A percentile compares a stretch with the other conserved stretches of the same genome.
phyloP scores from a whole-genome alignment of 2,329 filamentous ascomycete genomes.

The Sclerotinia glacialis region DNA sequence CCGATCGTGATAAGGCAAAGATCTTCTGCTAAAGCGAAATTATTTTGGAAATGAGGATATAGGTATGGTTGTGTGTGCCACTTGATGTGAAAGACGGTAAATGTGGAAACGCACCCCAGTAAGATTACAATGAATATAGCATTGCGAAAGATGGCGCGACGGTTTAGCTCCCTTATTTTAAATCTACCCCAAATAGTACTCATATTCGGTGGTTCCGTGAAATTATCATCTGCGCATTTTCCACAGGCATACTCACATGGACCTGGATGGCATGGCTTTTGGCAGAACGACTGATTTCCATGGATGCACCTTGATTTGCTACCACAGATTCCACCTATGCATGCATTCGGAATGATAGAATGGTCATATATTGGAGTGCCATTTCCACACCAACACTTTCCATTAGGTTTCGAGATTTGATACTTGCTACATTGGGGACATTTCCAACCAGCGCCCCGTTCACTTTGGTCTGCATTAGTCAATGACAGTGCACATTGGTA shows the following conservation, averaged over 20 bases:
- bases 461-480: neutral
- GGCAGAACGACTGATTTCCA: constrained; percentile 16
- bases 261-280: constrained; percentile 29
- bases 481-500: constrained; percentile 22
- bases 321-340: constrained; percentile 19
- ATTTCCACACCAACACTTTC: constrained; percentile 26
- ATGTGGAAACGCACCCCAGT: neutral
- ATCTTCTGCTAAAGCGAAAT: fast-evolving
- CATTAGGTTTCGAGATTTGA: neutral
- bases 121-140: neutral
- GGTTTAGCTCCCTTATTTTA: neutral
- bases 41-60: constrained; percentile 6
- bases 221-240: neutral
- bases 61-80: constrained; percentile 23
- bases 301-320: constrained; percentile 23
- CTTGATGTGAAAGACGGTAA: constrained; percentile 7
- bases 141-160: neutral
- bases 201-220: neutral
- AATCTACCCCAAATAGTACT: constrained; percentile 22
- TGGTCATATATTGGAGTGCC: neutral
- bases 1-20: neutral
- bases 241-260: constrained; percentile 25
- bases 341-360: constrained; percentile 21
- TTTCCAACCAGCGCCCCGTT: neutral
- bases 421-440: constrained; percentile 22